phyloP scores from a whole-genome alignment of 202 grass and related monocot genomes.

The Alloteropsis angusta region DNA sequence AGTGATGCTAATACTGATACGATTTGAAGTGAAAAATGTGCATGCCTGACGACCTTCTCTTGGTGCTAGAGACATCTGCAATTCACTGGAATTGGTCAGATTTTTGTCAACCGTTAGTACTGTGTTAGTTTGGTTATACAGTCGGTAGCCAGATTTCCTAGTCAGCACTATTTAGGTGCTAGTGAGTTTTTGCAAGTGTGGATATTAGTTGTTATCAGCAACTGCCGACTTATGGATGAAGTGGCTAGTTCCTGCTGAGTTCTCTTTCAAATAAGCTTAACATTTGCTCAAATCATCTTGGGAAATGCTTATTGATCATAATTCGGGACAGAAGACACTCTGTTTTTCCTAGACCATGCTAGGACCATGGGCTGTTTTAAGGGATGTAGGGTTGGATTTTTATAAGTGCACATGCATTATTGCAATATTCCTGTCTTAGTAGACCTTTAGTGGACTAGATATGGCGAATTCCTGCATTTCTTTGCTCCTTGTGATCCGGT shows the following conservation, averaged over 20 bases:
- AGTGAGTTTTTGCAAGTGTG: not conserved
- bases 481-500: not conserved
- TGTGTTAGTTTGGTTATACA: not conserved
- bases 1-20: not conserved
- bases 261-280: not conserved
- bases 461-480: not conserved
- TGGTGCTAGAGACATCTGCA: not conserved
- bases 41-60: not conserved
- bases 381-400: not conserved
- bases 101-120: not conserved
- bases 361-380: not conserved
- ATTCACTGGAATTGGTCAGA: not conserved
- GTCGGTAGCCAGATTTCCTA: not conserved
- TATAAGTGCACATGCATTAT: not conserved
- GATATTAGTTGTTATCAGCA: not conserved
- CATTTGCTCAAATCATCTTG: not conserved
- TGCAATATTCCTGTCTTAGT: not conserved
- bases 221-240: not conserved
- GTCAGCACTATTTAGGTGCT: not conserved
- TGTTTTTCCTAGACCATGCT: not conserved
- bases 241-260: not conserved
- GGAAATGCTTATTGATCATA: not conserved
- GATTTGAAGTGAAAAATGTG: not conserved
- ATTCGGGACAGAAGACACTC: not conserved
- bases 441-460: not conserved